Evolutionary conservation across 1,284 basidiomycete genomes (phyloP), one percentile per base, ranked within the genome.

Genomic region (Inonotus hispidus): DNA sequence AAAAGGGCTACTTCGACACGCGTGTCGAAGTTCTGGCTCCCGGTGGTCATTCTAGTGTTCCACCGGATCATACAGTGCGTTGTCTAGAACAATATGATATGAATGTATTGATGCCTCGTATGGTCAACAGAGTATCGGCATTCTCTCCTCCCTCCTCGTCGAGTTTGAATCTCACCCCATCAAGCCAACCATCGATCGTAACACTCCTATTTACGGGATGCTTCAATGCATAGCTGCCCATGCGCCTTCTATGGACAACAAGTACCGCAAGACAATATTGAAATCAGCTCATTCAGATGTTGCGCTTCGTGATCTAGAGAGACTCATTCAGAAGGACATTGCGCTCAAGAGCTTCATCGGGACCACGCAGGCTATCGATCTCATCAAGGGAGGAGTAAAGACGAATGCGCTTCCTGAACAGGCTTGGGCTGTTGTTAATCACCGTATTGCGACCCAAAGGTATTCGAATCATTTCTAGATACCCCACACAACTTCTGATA

Each of bases 351-450:
- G 53, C 38, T 68, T 77, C 37, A 71, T 82, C n/a, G 75, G 77
- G 39, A 85, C 85, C 0, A 84, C 84, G 0, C 84, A 85, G 66
- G 85, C 85, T 1, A 77, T 83, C 41, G 83, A 85, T 68, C 69
- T 87, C 5, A 75, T 86, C 46, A 67, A 72, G 13, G 85, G 84
- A 1, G 85, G 85, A 2, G 81, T 86, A 54, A 87, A 87, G 71
- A 74, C 77, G 47, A 86, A 85, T 60, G 84, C 83, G 0, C 74
- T 85, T 7, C 83, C 83, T 1, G 84, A 85, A 68, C 73, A 73
- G 19, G 80, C 77, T 0, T 77, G 73, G 66, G 81, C 81, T 1
- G 72, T 82, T 3, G 70, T 87, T 52, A 85, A 87, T 68, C 81
- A 79, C 65, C 76, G 78, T 11, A 76, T 81, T 63, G 78, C 77